phyloP scores from a whole-genome alignment of 2,329 filamentous ascomycete genomes.

The Clonostachys rhizophaga region DNA sequence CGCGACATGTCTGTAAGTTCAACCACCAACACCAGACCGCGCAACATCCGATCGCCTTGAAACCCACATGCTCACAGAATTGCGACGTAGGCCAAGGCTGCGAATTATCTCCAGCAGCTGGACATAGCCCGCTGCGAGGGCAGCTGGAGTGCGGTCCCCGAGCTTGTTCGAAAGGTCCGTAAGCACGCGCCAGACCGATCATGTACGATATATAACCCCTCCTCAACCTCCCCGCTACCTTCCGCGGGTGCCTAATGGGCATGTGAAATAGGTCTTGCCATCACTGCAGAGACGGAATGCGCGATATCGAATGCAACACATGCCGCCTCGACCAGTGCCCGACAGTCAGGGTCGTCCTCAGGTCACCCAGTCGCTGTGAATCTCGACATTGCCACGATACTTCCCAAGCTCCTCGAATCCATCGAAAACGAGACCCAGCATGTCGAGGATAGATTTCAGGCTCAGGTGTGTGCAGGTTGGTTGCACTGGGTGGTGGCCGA shows the following conservation, averaged over 20 bases:
- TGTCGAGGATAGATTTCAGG: constrained; percentile 66
- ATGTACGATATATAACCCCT: constrained; percentile 53
- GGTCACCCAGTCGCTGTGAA: constrained; percentile 20
- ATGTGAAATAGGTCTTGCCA: constrained; percentile 52
- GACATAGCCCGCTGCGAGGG: constrained; percentile 85
- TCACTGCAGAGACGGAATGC: constrained; percentile 66
- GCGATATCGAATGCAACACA: constrained; percentile 51
- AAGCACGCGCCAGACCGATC: constrained; percentile 85
- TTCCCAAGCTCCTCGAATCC: constrained; percentile 47
- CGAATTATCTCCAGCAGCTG: constrained; percentile 75
- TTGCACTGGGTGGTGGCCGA: constrained; percentile 75
- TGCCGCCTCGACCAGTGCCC: constrained; percentile 13
- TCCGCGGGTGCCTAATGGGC: neutral
- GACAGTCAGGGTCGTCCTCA: constrained; percentile 34
- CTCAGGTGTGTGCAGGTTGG: constrained; percentile 79
- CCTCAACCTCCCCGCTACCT: neutral
- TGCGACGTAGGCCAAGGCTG: constrained; percentile 60
- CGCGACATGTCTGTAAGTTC: too few species aligned
- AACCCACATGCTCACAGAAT: too few species aligned
- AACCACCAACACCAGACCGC: too few species aligned
- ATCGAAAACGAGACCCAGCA: constrained; percentile 53
- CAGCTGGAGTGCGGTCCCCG: constrained; percentile 80
- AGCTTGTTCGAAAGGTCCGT: constrained; percentile 86
- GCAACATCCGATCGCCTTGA: too few species aligned
- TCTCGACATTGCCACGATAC: constrained; percentile 36